phyloP scores from a whole-genome alignment of 2,329 filamentous ascomycete species.

The Arthrinium phaeospermum region DNA sequence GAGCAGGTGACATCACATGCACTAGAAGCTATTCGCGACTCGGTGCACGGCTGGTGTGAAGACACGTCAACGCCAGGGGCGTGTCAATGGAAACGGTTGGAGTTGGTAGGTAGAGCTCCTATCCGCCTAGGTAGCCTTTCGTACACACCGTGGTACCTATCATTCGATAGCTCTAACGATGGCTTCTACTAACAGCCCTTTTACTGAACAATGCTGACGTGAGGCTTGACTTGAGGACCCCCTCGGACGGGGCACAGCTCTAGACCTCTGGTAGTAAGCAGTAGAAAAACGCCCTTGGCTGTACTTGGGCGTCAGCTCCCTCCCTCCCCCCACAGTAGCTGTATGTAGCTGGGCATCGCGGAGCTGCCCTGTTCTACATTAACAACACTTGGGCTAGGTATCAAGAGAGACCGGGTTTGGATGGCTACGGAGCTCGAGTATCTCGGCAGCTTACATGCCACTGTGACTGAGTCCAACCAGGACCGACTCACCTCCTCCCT shows the following conservation, averaged over 20 bases:
- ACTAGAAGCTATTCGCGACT: neutral
- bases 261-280: neutral
- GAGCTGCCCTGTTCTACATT: neutral
- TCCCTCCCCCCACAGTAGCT: neutral
- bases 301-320: neutral
- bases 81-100: neutral
- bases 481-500: neutral
- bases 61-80: neutral
- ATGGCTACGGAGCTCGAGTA: neutral
- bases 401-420: neutral
- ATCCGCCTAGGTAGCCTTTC: neutral
- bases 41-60: constrained; percentile 5
- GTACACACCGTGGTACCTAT: neutral
- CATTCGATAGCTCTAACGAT: constrained; percentile 7
- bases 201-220: neutral
- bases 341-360: neutral
- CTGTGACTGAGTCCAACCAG: neutral
- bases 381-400: neutral
- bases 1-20: neutral
- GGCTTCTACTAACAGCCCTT: neutral
- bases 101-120: neutral
- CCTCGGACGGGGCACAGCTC: neutral
- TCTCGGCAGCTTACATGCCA: neutral
- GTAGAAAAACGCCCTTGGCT: neutral
- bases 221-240: constrained; percentile 10